These are phyloP conservation scores for Polygonum aviculare DNA, from an alignment of 148 eudicot species.

Conservation along the genomic window DNA sequence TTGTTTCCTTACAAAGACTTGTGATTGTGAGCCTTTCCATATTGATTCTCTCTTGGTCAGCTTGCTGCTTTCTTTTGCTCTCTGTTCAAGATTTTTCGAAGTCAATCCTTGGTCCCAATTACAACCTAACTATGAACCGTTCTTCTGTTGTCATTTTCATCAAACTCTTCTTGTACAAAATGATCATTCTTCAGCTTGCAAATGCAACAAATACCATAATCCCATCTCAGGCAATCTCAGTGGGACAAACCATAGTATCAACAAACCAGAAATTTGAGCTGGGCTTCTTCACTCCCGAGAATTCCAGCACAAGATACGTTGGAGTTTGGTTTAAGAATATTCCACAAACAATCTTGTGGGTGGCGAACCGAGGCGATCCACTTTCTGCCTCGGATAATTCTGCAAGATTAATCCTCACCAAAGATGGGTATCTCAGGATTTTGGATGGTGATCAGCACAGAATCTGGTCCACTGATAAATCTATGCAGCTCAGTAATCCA, in stretches of 20 bases:
- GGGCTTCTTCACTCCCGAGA: slow-evolving; percentile 34
- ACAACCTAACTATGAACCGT: no score
- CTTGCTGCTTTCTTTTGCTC: no score
- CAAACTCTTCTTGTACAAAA: no score
- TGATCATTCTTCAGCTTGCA: background rate
- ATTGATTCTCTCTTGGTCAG: no score
- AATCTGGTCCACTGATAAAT: slow-evolving; percentile 33
- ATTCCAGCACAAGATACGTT: slow-evolving; percentile 24
- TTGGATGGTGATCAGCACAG: slow-evolving; percentile 17
- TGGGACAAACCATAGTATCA: background rate
- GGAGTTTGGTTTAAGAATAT: slow-evolving; percentile 28
- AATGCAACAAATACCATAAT: background rate
- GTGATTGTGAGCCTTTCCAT: no score
- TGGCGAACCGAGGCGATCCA: slow-evolving; percentile 37
- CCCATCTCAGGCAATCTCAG: background rate
- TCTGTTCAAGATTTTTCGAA: no score
- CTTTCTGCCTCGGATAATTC: slow-evolving; percentile 17
- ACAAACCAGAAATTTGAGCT: slow-evolving; percentile 15
- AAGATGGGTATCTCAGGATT: slow-evolving; percentile 29
- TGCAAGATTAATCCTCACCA: slow-evolving; percentile 21
- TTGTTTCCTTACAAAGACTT: no score
- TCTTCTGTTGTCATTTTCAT: no score
- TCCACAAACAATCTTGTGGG: slow-evolving; percentile 29
- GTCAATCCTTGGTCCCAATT: no score
- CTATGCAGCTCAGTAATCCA: background rate